These are phyloP conservation scores for Magnaporthales sp. DNA, from an alignment of 2,329 filamentous ascomycete species.

Conservation along the genomic window DNA sequence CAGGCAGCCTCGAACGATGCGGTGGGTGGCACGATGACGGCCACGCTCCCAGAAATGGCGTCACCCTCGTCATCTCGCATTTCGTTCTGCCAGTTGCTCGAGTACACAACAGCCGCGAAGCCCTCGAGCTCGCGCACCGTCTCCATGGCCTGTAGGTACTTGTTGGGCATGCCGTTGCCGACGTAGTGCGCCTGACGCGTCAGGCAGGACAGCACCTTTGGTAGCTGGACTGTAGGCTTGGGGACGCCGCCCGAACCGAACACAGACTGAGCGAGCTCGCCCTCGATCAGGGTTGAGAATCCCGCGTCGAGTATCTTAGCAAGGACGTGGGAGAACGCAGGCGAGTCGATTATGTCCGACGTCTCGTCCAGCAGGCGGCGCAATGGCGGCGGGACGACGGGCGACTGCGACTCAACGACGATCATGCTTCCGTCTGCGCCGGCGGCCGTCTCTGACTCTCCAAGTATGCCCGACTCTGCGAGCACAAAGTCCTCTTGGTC, in stretches of 20 bases:
- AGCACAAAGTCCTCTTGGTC: slow-evolving; percentile 79
- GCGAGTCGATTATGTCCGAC: slow-evolving; percentile 89
- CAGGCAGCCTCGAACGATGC: slow-evolving; percentile 2
- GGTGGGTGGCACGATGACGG: slow-evolving; percentile 19
- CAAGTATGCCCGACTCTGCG: slow-evolving; percentile 71
- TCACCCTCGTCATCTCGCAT: slow-evolving; percentile 39
- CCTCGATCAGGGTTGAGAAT: slow-evolving; percentile 76
- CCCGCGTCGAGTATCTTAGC: slow-evolving; percentile 78
- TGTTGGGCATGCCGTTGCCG: slow-evolving; percentile 66
- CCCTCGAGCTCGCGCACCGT: slow-evolving; percentile 67
- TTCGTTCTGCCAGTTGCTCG: slow-evolving; percentile 70
- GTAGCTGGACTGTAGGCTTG: slow-evolving; percentile 61
- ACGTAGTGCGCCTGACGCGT: slow-evolving; percentile 87
- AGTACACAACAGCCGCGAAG: slow-evolving; percentile 81
- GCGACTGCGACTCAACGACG: slow-evolving; percentile 16
- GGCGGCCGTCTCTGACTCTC: slow-evolving; percentile 32
- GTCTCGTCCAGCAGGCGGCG: slow-evolving; percentile 90
- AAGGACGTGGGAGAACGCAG: slow-evolving; percentile 79
- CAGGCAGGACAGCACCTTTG: slow-evolving; percentile 81
- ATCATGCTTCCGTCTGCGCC: slow-evolving; percentile 18
- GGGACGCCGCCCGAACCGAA: slow-evolving; percentile 37
- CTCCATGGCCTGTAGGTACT: slow-evolving; percentile 69
- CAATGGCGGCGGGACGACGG: slow-evolving; percentile 50
- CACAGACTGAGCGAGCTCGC: slow-evolving; percentile 68
- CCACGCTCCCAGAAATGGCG: slow-evolving; percentile 25